Evolutionary conservation across 352 stramenopile species (phyloP), one percentile per base, ranked within the genome.

Genomic region (Phytopythium litorale): DNA sequence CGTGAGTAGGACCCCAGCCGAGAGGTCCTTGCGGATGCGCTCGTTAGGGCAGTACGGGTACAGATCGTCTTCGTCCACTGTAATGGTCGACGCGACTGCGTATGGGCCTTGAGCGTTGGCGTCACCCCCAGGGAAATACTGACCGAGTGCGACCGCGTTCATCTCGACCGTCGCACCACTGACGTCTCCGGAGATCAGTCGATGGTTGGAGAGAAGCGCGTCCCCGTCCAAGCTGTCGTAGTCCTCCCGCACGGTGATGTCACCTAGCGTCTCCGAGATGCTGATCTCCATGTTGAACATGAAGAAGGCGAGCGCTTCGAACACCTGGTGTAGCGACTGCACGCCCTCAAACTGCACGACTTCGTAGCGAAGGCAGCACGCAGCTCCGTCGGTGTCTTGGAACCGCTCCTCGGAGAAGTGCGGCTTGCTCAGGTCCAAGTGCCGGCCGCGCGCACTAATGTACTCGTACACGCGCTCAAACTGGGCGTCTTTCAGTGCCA

Each of bases 271-370:
- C 50, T 78, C 70, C 2, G 72, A 76, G 18, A 80, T 76, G 19
- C 61, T 67, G n/a, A 80, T 80, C 60, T 80, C 72, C 8, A 78
- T 73, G 60, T 77, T 77, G 23, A 54, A 64, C 56, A 75, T 58
- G 56, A 72, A 70, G 52, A 71, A 75, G 28, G 72, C 54, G 25
- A 80, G 56, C 7, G 67, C 72, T 6, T 78, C 62, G 53, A 63
- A 78, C 13, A 80, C 70, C 38, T 73, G 65, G n/a, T 28, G 56
- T 13, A 79, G 12, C 5, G 68, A 75, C 32, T 58, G 43, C 1
- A 78, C 70, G 11, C 54, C 60, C 21, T 45, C 52, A 32, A 80
- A 78, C 53, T 71, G 67, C 38, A 68, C 33, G 1, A 66, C 56
- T 19, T 82, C 74, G 5, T 63, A 63, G 42, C 69, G 63, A 18